Percentiles rank a stretch among this genome's conserved stretches.
Evolutionary conservation across 164 flowering plant species (phyloP).

Genomic region (Piper betle): DNA sequence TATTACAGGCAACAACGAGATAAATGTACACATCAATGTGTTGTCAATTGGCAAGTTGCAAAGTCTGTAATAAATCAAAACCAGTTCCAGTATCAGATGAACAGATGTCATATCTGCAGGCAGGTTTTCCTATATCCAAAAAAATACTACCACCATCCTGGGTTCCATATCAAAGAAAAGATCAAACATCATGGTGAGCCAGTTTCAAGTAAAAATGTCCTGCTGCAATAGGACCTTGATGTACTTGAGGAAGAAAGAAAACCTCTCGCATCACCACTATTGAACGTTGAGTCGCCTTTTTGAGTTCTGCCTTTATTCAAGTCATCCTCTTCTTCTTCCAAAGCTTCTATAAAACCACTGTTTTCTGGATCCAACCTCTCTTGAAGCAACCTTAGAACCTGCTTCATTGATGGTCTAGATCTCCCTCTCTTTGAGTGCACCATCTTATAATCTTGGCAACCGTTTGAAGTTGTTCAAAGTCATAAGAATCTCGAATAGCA

Average conservation of each 20-base stretch:
- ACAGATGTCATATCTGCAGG: too few species aligned
- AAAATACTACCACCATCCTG: conserved; percentile 1
- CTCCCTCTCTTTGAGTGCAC: conserved; percentile 87
- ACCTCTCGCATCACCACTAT: conserved; percentile 66
- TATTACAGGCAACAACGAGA: neutral
- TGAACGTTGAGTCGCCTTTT: conserved; percentile 32
- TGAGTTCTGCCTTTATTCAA: conserved; percentile 46
- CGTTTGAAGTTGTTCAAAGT: conserved; percentile 69
- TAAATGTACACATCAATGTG: neutral
- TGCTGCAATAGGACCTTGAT: conserved; percentile 79
- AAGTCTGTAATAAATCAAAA: too few species aligned
- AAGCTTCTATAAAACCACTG: conserved; percentile 44
- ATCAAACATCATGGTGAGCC: conserved; percentile 43
- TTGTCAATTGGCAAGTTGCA: neutral
- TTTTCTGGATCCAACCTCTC: conserved; percentile 74
- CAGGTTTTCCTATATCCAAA: neutral
- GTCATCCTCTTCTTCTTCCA: conserved; percentile 59
- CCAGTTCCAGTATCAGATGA: too few species aligned
- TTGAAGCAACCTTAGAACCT: conserved; percentile 73
- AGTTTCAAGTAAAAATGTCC: conserved; percentile 78
- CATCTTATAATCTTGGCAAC: conserved; percentile 52
- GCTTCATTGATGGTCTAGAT: conserved; percentile 83
- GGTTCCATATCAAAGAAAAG: neutral
- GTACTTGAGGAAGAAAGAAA: conserved; percentile 92
- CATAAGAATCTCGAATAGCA: conserved; percentile 38